Conservation (phyloP, 306 rosid genomes). For the Sicyos baderoa region DNA sequence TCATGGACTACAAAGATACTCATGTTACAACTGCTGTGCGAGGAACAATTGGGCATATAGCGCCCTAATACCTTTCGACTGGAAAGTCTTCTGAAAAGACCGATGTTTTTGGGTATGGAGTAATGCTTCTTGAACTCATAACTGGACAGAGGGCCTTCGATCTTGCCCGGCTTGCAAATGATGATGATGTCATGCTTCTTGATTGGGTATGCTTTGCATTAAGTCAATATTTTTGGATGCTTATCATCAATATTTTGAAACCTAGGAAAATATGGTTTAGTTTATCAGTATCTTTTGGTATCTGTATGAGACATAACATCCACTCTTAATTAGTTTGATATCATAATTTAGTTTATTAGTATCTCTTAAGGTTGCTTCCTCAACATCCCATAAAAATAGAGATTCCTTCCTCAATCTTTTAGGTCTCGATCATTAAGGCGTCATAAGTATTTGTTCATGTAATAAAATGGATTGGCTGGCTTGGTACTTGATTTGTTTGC, state of each 20-base stretch:
- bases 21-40: constrained; percentile 92
- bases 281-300: background rate
- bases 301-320: background rate
- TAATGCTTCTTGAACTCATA: constrained; percentile 91
- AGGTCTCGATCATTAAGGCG: background rate
- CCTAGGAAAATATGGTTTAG: background rate
- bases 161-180: constrained; percentile 91
- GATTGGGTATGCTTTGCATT: constrained; percentile 67
- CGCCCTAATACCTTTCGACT: constrained; percentile 91
- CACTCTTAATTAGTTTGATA: background rate
- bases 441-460: background rate
- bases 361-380: background rate
- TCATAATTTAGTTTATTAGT: background rate
- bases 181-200: constrained; percentile 57
- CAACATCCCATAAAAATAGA: too few relatives aligned
- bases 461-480: background rate
- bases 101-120: constrained; percentile 94
- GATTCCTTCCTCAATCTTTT: background rate
- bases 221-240: background rate
- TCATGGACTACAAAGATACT: constrained; percentile 92
- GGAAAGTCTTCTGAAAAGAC: constrained; percentile 94
- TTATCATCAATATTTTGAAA: background rate
- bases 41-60: constrained; percentile 89
- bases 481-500: background rate
- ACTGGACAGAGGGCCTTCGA: constrained; percentile 95